Evolutionary conservation across 2,329 filamentous ascomycete genomes (phyloP).

Genomic region (Exophiala alcalophila): DNA sequence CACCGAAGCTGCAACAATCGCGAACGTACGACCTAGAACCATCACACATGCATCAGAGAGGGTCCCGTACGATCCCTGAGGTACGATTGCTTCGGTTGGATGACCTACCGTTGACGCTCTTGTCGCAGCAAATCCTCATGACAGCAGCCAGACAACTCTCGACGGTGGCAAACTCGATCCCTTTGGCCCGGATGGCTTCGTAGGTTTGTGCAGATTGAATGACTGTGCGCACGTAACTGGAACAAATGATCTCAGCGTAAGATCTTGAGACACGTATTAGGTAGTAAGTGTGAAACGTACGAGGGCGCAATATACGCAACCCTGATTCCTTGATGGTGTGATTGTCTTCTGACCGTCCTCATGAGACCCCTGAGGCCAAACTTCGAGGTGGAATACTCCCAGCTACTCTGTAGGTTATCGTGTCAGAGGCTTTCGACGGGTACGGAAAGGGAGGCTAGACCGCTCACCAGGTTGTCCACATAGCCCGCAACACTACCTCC

Average conservation of each 20-base stretch:
- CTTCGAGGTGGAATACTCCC: conserved; percentile 11
- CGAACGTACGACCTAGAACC: conserved; percentile 38
- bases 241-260: background rate
- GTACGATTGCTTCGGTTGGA: too few species aligned
- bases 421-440: conserved; percentile 45
- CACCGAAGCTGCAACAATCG: conserved; percentile 40
- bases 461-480: conserved; percentile 23
- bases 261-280: conserved; percentile 31
- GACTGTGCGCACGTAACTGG: conserved; percentile 3
- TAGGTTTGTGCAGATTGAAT: conserved; percentile 30
- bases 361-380: conserved; percentile 16
- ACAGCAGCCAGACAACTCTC: conserved; percentile 40
- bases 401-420: too few species aligned
- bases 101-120: conserved; percentile 34
- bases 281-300: too few species aligned
- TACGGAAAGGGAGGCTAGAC: conserved; percentile 41
- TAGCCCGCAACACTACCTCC: conserved; percentile 13
- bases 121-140: conserved; percentile 35
- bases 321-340: conserved; percentile 12
- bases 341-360: conserved; percentile 10
- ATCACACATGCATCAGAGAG: conserved; percentile 29
- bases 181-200: conserved; percentile 43
- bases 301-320: conserved; percentile 14
- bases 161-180: conserved; percentile 29
- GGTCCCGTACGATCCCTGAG: too few species aligned